Evolutionary conservation across 257 asterid species (phyloP).

Genomic region (Nyctanthes arbortristis): DNA sequence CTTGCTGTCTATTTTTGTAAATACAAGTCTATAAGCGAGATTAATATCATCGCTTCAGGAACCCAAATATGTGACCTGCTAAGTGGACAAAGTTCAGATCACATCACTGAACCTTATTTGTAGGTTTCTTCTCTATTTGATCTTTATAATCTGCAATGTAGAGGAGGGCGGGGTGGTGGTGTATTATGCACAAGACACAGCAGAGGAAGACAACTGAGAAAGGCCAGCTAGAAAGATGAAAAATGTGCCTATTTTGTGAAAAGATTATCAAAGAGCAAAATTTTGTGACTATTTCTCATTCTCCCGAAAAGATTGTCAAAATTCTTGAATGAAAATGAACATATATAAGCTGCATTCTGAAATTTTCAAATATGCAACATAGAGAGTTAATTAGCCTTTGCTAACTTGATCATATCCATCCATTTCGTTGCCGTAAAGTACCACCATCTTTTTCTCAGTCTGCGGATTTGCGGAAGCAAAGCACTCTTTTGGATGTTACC

Average conservation of each 20-base stretch:
- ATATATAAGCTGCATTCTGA: constrained; percentile 41
- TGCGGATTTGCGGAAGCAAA: constrained; percentile 14
- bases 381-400: constrained; percentile 8
- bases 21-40: background rate
- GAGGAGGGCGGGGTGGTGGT: no score
- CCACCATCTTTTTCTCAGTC: constrained; percentile 1
- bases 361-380: constrained; percentile 9
- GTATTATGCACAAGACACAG: no score
- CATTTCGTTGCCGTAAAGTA: constrained; percentile 24
- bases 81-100: no score
- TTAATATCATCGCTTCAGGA: no score
- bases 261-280: background rate
- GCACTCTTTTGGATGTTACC: constrained; percentile 3
- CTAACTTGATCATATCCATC: constrained; percentile 15
- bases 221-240: background rate
- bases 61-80: background rate
- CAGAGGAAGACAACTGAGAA: background rate
- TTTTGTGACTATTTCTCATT: background rate
- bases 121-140: background rate
- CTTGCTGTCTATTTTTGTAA: background rate
- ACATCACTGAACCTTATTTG: background rate
- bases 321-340: constrained; percentile 16
- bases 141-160: background rate
- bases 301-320: constrained; percentile 2
- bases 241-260: background rate